Percentiles rank a stretch among this genome's conserved stretches.
Evolutionary conservation across 495 filamentous ascomycete genomes (phyloP).

Genomic region (Staphylotrichum tortipilum): DNA sequence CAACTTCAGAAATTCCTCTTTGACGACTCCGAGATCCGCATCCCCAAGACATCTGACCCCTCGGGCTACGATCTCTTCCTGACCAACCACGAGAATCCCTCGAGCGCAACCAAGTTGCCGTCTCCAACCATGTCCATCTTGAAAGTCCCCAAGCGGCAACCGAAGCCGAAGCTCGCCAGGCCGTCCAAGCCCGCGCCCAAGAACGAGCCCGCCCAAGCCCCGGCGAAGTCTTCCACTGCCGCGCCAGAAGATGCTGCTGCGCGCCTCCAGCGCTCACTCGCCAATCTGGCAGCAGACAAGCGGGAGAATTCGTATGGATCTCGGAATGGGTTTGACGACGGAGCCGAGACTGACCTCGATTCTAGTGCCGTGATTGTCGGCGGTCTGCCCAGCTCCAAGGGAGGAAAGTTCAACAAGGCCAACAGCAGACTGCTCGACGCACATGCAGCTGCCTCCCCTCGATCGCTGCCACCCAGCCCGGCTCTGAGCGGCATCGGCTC

Average conservation of each 20-base stretch:
- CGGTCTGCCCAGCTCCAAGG: slow-evolving; percentile 24
- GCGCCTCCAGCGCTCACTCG: slow-evolving; percentile 32
- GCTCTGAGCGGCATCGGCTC: slow-evolving; percentile 44
- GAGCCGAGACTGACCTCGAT: slow-evolving; percentile 15
- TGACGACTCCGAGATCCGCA: slow-evolving; percentile 28
- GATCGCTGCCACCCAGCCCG: slow-evolving; percentile 59
- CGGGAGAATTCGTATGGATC: slow-evolving; percentile 49
- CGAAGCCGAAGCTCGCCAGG: slow-evolving; percentile 16
- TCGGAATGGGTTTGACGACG: slow-evolving; percentile 28
- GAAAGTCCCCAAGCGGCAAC: slow-evolving; percentile 33
- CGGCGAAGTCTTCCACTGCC: slow-evolving; percentile 2
- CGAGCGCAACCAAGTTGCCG: slow-evolving; percentile 27
- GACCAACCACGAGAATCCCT: slow-evolving; percentile 24
- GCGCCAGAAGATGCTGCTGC: slow-evolving; percentile 26
- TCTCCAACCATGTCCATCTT: slow-evolving; percentile 40
- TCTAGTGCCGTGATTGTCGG: slow-evolving; percentile 27
- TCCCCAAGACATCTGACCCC: slow-evolving; percentile 26
- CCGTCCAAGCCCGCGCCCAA: slow-evolving; percentile 7
- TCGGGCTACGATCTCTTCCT: slow-evolving; percentile 38
- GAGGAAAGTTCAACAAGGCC: slow-evolving; percentile 27
- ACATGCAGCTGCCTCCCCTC: slow-evolving; percentile 37
- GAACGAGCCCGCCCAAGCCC: neutral
- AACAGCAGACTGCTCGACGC: slow-evolving; percentile 30
- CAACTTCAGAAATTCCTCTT: slow-evolving; percentile 31
- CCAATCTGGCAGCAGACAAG: slow-evolving; percentile 30